phyloP scores from a whole-genome alignment of 352 stramenopile species.

The Chrysophaeum taylorii region DNA sequence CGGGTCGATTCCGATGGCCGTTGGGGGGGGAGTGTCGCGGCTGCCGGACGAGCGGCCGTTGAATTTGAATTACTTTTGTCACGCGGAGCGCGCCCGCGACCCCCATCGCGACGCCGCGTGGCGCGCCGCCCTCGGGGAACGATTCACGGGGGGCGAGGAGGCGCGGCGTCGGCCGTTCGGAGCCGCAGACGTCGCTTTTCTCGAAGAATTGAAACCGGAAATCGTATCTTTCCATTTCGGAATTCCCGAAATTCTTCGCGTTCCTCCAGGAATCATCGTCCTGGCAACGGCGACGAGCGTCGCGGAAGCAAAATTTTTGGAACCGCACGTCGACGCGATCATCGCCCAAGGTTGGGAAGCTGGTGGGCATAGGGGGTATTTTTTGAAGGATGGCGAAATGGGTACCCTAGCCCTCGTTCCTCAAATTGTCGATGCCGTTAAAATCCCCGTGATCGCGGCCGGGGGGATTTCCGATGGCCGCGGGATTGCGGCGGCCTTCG shows the following conservation, averaged over 20 bases:
- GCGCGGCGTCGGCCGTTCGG: too few species aligned
- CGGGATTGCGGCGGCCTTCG: constrained; percentile 18
- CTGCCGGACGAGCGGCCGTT: too few species aligned
- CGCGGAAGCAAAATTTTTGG: neutral
- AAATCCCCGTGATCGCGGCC: constrained; percentile 21
- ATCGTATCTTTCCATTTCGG: neutral
- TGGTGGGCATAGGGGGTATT: constrained; percentile 22
- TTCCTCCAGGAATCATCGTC: neutral
- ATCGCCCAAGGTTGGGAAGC: constrained; percentile 24
- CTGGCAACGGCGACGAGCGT: constrained; percentile 1
- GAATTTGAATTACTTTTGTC: neutral
- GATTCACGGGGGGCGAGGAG: too few species aligned
- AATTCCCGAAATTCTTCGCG: neutral
- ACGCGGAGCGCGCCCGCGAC: too few species aligned
- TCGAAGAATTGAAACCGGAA: neutral
- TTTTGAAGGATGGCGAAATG: constrained; percentile 11
- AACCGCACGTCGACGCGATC: constrained; percentile 19
- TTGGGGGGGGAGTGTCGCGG: too few species aligned
- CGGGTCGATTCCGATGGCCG: neutral
- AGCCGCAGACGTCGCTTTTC: neutral
- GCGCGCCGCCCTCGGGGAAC: neutral
- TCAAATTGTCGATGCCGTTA: constrained; percentile 22
- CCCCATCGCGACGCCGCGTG: neutral
- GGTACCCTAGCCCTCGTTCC: constrained; percentile 25
- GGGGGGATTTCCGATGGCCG: constrained; percentile 21